Base-by-base conservation (phyloP, 441 rosid species). In the Gossypium laxum region DNA sequence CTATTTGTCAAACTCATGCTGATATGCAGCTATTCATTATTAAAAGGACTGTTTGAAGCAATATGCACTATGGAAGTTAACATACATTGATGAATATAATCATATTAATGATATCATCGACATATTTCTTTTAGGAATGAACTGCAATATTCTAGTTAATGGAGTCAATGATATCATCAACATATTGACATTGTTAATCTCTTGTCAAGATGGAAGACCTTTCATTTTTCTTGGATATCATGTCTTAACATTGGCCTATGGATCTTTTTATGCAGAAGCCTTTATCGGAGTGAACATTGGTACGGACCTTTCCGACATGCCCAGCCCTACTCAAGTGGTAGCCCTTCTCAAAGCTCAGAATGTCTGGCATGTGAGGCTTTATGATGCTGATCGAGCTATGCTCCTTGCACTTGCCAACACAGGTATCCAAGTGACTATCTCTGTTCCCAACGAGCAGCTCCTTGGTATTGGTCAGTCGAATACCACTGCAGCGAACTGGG, bases 401-500 rank as follows among this genome's bases (percentile, higher is more conserved):
- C 96, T 93, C 43, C 77, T 81, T 1, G 93, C 97, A 15, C 88
- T 93, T 61, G 96, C 96, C 72, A 88, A 91, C 74, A 81, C 98
- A 1, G 93, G 94, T 79, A 77, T 93, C 64, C 82, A 75, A 17
- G 94, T 93, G 5, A 84, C 87, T 0, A 86, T 93, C 76, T 88
- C 97, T 28, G 87, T 93, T 56, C 94, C 98, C 15, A 91, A 91
- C 71, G 94, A 93, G 15, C 91, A 89, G 79, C 88, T 93, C 62
- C 94, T 93, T 24, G 98, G 94, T 52, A 91, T 93, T 50, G 96
- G 98, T 76, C 94, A 91, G 73, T 93, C 98, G 64, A 93, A 93
- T 82, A 91, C 93, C 55, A 91, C 97, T 0, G 97, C 98, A 57
- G 98, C 93, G n/a, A 89, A 91, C 69, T 93, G 98, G 98, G 91